These are phyloP conservation scores for Fusarium sp. DNA, from an alignment of 2,329 filamentous ascomycete species.

Conservation along the genomic window DNA sequence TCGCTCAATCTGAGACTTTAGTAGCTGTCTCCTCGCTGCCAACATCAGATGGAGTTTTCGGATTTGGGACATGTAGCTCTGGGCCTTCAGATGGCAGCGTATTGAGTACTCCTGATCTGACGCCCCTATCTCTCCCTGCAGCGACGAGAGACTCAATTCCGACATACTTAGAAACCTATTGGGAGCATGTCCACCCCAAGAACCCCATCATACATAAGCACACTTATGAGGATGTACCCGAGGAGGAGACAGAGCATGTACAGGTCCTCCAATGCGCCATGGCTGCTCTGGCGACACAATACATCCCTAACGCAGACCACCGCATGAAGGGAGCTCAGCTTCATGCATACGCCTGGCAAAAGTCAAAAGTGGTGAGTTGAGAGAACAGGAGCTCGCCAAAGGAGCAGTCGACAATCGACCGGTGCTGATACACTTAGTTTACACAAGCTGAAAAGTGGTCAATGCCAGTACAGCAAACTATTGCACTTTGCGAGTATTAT, in stretches of 20 bases:
- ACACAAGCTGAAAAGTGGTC: constrained; percentile 54
- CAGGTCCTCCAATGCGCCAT: constrained; percentile 63
- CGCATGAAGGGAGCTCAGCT: constrained; percentile 60
- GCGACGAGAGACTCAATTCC: constrained; percentile 57
- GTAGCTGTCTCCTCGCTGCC: constrained; percentile 56
- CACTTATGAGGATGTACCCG: constrained; percentile 52
- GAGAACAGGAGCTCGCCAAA: background rate
- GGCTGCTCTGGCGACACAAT: constrained; percentile 66
- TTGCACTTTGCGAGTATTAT: constrained; percentile 65
- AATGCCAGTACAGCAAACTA: constrained; percentile 62
- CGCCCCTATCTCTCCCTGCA: constrained; percentile 50
- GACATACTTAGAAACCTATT: constrained; percentile 62
- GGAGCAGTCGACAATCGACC: background rate
- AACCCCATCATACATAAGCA: constrained; percentile 63
- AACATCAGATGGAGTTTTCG: constrained; percentile 47
- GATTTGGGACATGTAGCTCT: constrained; percentile 50
- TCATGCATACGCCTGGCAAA: constrained; percentile 62
- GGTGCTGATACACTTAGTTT: constrained; percentile 49
- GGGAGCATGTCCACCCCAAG: constrained; percentile 59
- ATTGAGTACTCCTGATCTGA: constrained; percentile 42
- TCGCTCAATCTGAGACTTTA: constrained; percentile 60
- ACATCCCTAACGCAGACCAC: constrained; percentile 58
- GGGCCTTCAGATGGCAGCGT: constrained; percentile 54
- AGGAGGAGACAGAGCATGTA: constrained; percentile 46
- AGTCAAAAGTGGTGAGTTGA: constrained; percentile 60